phyloP scores from a whole-genome alignment of 2,329 filamentous ascomycete species.

The Elsinoe perseae region DNA sequence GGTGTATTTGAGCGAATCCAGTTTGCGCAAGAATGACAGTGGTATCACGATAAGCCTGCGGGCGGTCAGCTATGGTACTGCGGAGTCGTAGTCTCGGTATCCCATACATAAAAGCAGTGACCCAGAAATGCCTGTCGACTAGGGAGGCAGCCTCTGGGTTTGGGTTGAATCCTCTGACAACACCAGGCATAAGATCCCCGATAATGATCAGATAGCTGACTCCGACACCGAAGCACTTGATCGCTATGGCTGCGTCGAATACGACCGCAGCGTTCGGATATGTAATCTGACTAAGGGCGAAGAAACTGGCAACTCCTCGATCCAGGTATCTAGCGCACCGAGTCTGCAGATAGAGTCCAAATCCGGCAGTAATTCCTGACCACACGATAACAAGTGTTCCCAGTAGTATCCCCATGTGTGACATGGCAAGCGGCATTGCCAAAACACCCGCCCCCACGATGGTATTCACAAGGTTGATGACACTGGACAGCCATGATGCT shows the following conservation, averaged over 20 bases:
- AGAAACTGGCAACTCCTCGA: conserved; percentile 81
- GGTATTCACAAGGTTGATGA: conserved; percentile 93
- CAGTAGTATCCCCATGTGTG: conserved; percentile 86
- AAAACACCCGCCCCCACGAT: conserved; percentile 93
- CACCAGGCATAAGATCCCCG: conserved; percentile 94
- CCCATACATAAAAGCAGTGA: conserved; percentile 84
- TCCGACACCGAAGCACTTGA: conserved; percentile 96
- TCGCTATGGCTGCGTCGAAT: conserved; percentile 90
- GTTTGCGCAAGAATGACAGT: conserved; percentile 77
- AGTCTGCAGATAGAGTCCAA: conserved; percentile 90
- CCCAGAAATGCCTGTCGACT: conserved; percentile 90
- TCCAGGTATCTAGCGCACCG: conserved; percentile 91
- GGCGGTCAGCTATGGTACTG: conserved; percentile 19
- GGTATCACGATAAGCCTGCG: conserved; percentile 81
- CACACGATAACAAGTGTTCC: conserved; percentile 80
- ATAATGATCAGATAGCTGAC: conserved; percentile 99
- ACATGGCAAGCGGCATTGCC: conserved; percentile 91
- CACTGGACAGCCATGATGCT: conserved; percentile 82
- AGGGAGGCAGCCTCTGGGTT: conserved; percentile 61
- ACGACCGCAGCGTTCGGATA: conserved; percentile 93
- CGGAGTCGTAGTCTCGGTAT: background rate
- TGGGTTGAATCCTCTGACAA: conserved; percentile 68
- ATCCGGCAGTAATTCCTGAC: conserved; percentile 81
- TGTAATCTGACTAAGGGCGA: conserved; percentile 91
- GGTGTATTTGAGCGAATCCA: conserved; percentile 96